Evolutionary conservation across 192 early-diverging fungal genomes (phyloP), one percentile per base, ranked within the genome.

Genomic region (Podila clonocystis): DNA sequence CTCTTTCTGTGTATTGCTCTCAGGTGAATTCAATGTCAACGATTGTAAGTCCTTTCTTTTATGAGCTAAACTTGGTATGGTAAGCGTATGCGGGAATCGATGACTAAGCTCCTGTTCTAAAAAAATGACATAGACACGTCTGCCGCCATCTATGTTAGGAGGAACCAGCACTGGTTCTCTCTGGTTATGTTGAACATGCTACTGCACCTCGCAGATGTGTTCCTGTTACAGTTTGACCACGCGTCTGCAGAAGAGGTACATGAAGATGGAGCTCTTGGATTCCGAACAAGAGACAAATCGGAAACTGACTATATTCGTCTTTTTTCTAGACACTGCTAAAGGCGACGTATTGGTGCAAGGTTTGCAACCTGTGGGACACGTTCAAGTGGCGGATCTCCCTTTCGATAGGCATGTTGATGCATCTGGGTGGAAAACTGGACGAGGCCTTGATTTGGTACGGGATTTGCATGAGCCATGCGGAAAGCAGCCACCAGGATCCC

Each of bases 181-280:
- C 29, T 80, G 15, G 22, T 80, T 17, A 68, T 80, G 70, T 65
- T 80, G 70, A 33, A 65, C 30, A 80, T 80, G 77, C 70, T 80
- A 3, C 12, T 73, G 33, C 77, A 80, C 48, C 67, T 80, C 1
- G 17, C 77, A 1, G 77, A 80, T 28, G 67, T 80, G 7, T 73
- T 69, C 50, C 30, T 80, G 12, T 50, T 80, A 19, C 72, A 80
- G 62, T 73, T 69, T 65, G 71, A 80, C 9, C 48, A 68, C 11
- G 45, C 22, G 0, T 63, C 66, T 50, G 77, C 71, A 52, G 70
- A 80, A 52, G 77, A 80, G 52, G 77, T 80, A 72, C 36, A 17
- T 8, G 62, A n/a, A 17, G 50, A 74, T 12, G 50, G 13, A 2
- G 3, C 13, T 3, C 41, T 45, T 45, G 65, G 13, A 69, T 62